These are phyloP conservation scores for Sporisorium reilianum DNA, from an alignment of 1,284 basidiomycete species.

Conservation along the genomic window DNA sequence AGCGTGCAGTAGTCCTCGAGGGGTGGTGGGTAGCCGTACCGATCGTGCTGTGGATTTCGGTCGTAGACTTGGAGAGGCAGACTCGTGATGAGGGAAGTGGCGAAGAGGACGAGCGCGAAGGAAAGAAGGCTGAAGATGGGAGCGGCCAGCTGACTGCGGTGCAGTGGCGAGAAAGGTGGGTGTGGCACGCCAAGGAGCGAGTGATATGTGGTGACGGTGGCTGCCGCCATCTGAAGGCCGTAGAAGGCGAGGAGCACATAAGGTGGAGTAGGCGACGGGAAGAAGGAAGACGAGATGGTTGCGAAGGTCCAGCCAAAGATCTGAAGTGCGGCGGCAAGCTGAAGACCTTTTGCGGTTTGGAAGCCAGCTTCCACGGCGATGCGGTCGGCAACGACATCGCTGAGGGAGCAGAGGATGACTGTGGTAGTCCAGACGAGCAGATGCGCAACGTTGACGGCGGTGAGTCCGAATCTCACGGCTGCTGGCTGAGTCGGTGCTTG, in stretches of 20 bases:
- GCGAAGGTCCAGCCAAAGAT: constrained; percentile 26
- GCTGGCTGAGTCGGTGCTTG: constrained; percentile 15
- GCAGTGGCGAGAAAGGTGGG: constrained; percentile 15
- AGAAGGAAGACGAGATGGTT: constrained; percentile 5
- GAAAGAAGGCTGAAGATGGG: constrained; percentile 26
- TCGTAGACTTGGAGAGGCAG: constrained; percentile 45
- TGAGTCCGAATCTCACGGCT: constrained; percentile 15
- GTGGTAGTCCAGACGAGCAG: constrained; percentile 20
- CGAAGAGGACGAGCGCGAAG: constrained; percentile 6
- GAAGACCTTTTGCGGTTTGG: constrained; percentile 4
- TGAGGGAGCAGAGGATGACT: constrained; percentile 6
- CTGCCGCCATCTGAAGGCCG: constrained; percentile 11
- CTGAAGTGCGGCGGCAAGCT: constrained; percentile 18
- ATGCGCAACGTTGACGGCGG: constrained; percentile 20
- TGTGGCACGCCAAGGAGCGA: constrained; percentile 22
- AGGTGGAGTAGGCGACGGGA: constrained; percentile 30
- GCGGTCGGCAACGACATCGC: background rate
- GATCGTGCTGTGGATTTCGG: constrained; percentile 26
- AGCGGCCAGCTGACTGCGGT: constrained; percentile 18
- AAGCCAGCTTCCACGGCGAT: constrained; percentile 24
- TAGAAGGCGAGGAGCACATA: constrained; percentile 31
- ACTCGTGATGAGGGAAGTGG: constrained; percentile 18
- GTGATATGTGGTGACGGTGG: constrained; percentile 17
- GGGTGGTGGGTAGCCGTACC: constrained; percentile 70
- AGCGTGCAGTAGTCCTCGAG: constrained; percentile 81